Evolutionary conservation across 1,284 basidiomycete species (phyloP).

Genomic region (Puccinia novopanici): DNA sequence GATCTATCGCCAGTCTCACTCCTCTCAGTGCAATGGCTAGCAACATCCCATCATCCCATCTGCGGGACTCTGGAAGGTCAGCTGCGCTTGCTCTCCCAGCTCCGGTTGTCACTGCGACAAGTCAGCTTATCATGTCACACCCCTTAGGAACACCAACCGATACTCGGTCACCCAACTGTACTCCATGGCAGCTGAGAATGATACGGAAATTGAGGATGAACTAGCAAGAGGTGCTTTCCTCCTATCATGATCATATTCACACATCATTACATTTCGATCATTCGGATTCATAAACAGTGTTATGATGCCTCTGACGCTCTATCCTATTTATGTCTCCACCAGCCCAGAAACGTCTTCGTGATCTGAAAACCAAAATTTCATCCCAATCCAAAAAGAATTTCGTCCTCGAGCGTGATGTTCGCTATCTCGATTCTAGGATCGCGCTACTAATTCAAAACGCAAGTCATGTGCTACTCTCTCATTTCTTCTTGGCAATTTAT

Average conservation of each 20-base stretch:
- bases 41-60: neutral
- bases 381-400: constrained; percentile 99
- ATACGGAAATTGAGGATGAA: constrained; percentile 97
- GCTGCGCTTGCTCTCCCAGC: neutral
- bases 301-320: neutral
- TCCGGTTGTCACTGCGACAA: neutral
- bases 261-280: neutral
- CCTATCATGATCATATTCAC: neutral
- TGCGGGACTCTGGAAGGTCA: constrained; percentile 16
- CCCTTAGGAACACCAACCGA: constrained; percentile 80
- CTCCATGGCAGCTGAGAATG: constrained; percentile 96
- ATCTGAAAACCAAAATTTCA: constrained; percentile 95
- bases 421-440: constrained; percentile 96
- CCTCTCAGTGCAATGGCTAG: constrained; percentile 6
- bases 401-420: constrained; percentile 93
- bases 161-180: constrained; percentile 95
- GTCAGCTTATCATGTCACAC: neutral
- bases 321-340: constrained; percentile 46
- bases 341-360: constrained; percentile 93
- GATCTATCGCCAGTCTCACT: constrained; percentile 24
- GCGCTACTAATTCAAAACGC: constrained; percentile 97
- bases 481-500: neutral
- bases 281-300: neutral
- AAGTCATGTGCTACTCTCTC: constrained; percentile 58
- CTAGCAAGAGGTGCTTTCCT: constrained; percentile 73